phyloP scores from a whole-genome alignment of 352 stramenopile species.

The Phytophthora foliorum region DNA sequence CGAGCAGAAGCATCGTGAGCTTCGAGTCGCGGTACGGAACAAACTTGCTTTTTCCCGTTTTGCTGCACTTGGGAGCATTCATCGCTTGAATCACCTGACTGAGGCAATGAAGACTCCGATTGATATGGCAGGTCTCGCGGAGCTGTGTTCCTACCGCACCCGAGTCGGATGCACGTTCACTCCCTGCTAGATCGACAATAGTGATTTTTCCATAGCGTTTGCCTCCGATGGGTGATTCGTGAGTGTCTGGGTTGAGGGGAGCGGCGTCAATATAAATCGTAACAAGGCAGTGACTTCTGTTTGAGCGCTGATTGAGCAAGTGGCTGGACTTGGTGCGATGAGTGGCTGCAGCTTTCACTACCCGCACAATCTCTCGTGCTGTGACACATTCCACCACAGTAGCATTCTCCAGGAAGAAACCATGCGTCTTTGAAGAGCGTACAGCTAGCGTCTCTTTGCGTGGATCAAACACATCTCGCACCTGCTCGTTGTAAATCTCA shows the following conservation, averaged over 20 bases:
- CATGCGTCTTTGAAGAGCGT: slow-evolving; percentile 68
- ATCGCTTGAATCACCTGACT: slow-evolving; percentile 83
- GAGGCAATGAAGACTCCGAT: slow-evolving; percentile 83
- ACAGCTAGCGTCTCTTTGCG: slow-evolving; percentile 66
- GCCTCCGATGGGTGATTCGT: slow-evolving; percentile 13
- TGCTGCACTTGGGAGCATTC: slow-evolving; percentile 45
- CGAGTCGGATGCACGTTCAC: slow-evolving; percentile 73
- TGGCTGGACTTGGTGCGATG: slow-evolving; percentile 80
- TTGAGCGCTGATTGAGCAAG: slow-evolving; percentile 74
- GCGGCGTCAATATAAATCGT: slow-evolving; percentile 83
- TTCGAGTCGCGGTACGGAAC: slow-evolving; percentile 81
- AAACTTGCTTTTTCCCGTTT: slow-evolving; percentile 61
- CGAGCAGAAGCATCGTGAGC: slow-evolving; percentile 78
- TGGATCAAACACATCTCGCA: slow-evolving; percentile 72
- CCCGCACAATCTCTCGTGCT: slow-evolving; percentile 64
- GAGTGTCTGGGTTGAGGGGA: slow-evolving; percentile 34
- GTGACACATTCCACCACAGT: slow-evolving; percentile 71
- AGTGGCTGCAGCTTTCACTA: slow-evolving; percentile 66
- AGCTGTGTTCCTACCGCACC: slow-evolving; percentile 68
- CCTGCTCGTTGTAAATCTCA: slow-evolving; percentile 84
- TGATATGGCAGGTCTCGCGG: slow-evolving; percentile 81
- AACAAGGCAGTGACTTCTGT: slow-evolving; percentile 81
- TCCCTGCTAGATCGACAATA: slow-evolving; percentile 79
- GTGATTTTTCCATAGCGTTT: slow-evolving; percentile 84
- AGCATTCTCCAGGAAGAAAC: slow-evolving; percentile 79